Percentiles rank a stretch among this genome's conserved stretches.
These are phyloP conservation scores for Adansonia grandidieri DNA, from an alignment of 441 rosid genomes.

Conservation along the genomic window DNA sequence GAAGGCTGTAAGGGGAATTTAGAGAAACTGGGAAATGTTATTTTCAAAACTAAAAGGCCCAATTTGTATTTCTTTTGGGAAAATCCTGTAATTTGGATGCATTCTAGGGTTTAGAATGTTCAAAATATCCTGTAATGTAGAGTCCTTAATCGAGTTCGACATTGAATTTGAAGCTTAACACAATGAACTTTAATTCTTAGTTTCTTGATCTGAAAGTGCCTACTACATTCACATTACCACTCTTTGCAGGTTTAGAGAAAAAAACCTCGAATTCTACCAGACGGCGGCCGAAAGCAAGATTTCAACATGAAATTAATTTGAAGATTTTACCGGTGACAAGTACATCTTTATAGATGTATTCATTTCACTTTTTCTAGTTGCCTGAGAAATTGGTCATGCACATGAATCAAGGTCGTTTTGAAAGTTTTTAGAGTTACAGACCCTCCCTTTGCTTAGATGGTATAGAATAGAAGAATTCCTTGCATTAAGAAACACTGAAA, in stretches of 20 bases:
- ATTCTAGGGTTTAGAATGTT: background rate
- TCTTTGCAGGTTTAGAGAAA: background rate
- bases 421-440: no score
- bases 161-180: background rate
- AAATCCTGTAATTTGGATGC: background rate
- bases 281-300: background rate
- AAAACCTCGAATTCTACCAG: background rate
- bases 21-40: constrained; percentile 34
- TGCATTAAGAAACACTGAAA: background rate
- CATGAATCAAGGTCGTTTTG: no score
- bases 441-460: no score
- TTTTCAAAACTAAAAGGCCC: background rate
- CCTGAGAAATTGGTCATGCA: no score
- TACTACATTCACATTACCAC: background rate
- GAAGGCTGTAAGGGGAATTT: constrained; percentile 54
- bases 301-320: background rate
- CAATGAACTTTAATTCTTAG: background rate
- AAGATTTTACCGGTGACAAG: background rate
- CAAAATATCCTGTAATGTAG: background rate
- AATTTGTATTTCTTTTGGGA: background rate
- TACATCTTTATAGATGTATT: background rate
- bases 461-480: background rate
- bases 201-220: background rate
- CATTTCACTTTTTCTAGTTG: no score
- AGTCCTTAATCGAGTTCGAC: constrained; percentile 14